Evolutionary conservation across 2,329 filamentous ascomycete species (phyloP), one percentile per base, ranked within the genome.

Genomic region (Alternaria postmessia): DNA sequence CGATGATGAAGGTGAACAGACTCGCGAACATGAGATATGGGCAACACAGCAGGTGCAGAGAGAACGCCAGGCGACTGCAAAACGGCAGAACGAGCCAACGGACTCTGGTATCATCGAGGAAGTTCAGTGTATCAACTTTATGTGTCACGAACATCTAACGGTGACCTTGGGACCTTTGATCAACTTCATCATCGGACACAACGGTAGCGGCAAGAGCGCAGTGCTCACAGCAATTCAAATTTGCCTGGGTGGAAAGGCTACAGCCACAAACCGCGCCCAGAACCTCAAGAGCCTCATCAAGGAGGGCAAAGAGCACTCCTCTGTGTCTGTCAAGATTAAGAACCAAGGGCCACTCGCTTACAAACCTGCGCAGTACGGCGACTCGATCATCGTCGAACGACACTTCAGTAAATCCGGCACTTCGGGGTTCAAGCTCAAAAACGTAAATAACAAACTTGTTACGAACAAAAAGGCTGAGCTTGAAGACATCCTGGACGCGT

Each of bases 121-220:
- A 64, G 91, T 98, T 56, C 91, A 89, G 38, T 96, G 93, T 76
- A 87, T 88, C 69, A 97, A 97, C 77, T 98, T 98, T 79, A 98
- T 98, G 95, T 98, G 94, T 73, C 95, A 99, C 76, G 84, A 88
- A 44, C 89, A 90, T 56, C 85, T 98, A 18, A 88, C 90, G 43
- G 91, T 96, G 61, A 87, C 91, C 57, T 84, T 99, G n/a, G 95
- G 95, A 0, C 95, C 95, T 0, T 83, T 97, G 38, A 96, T 99
- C 78, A 99, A 99, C 79, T 99, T 99, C 79, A 94, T 99, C 63
- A 94, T 97, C 56, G 95, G 95, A 16, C 93, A 97, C 78, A 99
- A 99, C 75, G 95, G 95, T 32, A 98, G 94, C 75, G 95, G 95
- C 36, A 99, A 99, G 82, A 99, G 95, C 77, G 95, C 95, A 3